Conservation (phyloP, 2,329 filamentous ascomycete species). For the Fusarium transvaalense region DNA sequence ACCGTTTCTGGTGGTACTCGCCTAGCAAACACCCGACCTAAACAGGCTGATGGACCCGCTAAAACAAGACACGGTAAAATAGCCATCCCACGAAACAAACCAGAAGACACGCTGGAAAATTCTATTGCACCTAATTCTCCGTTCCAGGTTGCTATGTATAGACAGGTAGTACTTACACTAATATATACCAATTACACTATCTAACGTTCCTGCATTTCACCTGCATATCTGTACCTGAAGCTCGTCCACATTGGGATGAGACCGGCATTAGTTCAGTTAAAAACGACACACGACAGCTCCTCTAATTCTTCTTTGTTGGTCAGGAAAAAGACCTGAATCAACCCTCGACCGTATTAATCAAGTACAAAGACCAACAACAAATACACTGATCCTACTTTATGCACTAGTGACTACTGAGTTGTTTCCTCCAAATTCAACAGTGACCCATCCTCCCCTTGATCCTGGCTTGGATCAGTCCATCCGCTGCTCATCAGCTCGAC, state of each 20-base stretch:
- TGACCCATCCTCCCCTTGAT: slow-evolving; percentile 10
- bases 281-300: neutral
- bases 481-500: slow-evolving; percentile 10
- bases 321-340: neutral
- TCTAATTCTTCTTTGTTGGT: neutral
- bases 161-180: neutral
- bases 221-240: slow-evolving; percentile 30
- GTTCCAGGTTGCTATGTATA: slow-evolving; percentile 5
- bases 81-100: slow-evolving; percentile 41
- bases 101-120: slow-evolving; percentile 17
- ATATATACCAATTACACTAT: neutral
- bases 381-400: slow-evolving; percentile 27
- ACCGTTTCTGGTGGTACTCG: slow-evolving; percentile 30
- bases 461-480: slow-evolving; percentile 42
- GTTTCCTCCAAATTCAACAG: slow-evolving; percentile 9
- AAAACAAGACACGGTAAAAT: slow-evolving; percentile 37
- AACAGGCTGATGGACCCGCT: slow-evolving; percentile 7
- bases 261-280: slow-evolving; percentile 19
- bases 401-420: slow-evolving; percentile 11
- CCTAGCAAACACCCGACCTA: slow-evolving; percentile 6
- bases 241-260: slow-evolving; percentile 23
- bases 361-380: neutral
- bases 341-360: neutral
- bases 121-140: slow-evolving; percentile 5
- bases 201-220: slow-evolving; percentile 1